These are phyloP conservation scores for Madurella mycetomatis DNA, from an alignment of 2,329 filamentous ascomycete species.

Conservation along the genomic window DNA sequence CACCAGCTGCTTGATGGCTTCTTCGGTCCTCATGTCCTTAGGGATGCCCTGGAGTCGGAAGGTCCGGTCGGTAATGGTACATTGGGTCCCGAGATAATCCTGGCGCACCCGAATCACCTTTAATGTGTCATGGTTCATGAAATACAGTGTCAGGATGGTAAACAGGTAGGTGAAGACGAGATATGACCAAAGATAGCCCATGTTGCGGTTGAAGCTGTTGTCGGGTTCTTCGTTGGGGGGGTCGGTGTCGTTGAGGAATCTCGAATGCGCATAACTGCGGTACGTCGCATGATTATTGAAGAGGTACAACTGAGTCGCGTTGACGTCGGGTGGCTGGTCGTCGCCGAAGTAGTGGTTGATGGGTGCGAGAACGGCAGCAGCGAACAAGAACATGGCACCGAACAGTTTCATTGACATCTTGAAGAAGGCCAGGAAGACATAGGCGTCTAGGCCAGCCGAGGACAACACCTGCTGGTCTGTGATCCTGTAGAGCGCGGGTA, in stretches of 20 bases:
- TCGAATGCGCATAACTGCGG: background rate
- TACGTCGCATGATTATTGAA: slow-evolving; percentile 14
- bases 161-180: slow-evolving; percentile 94
- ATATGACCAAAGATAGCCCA: slow-evolving; percentile 81
- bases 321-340: slow-evolving; percentile 10
- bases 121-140: slow-evolving; percentile 77
- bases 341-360: slow-evolving; percentile 67
- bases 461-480: slow-evolving; percentile 85
- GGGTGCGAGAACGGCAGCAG: slow-evolving; percentile 74
- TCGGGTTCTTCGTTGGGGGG: slow-evolving; percentile 25
- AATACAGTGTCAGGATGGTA: slow-evolving; percentile 72
- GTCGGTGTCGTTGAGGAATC: slow-evolving; percentile 11
- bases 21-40: slow-evolving; percentile 69
- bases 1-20: slow-evolving; percentile 78
- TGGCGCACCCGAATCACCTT: slow-evolving; percentile 83
- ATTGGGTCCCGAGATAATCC: slow-evolving; percentile 87
- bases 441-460: slow-evolving; percentile 90
- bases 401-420: slow-evolving; percentile 90
- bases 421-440: slow-evolving; percentile 93
- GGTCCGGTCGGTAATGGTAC: slow-evolving; percentile 92
- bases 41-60: slow-evolving; percentile 90
- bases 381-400: slow-evolving; percentile 73
- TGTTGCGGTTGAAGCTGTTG: slow-evolving; percentile 32
- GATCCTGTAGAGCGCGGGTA: slow-evolving; percentile 76
- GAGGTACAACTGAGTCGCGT: slow-evolving; percentile 7